phyloP scores from a whole-genome alignment of 140 eudicot genomes.

The Ambrosia hybrid region DNA sequence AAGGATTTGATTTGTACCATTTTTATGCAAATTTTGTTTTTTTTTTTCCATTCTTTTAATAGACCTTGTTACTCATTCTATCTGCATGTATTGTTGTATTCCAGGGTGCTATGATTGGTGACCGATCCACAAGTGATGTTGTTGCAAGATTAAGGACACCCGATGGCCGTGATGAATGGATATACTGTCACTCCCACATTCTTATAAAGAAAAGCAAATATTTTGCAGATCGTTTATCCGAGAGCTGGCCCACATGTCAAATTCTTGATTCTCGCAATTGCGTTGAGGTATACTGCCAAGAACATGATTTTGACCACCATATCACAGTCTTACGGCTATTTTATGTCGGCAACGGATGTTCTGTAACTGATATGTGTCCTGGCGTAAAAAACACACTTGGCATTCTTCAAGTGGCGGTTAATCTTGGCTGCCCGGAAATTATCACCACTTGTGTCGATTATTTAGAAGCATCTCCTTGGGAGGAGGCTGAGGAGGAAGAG shows the following conservation, averaged over 20 bases:
- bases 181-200: conserved; percentile 78
- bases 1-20: not conserved
- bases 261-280: conserved; percentile 97
- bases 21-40: not conserved
- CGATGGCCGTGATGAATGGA: conserved; percentile 90
- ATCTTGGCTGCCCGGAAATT: conserved; percentile 75
- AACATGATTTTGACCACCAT: conserved; percentile 70
- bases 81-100: not conserved
- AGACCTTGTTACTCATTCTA: not conserved
- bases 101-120: conserved; percentile 62
- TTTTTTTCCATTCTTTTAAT: not conserved
- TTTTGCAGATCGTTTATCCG: conserved; percentile 89
- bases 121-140: conserved; percentile 80
- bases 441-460: conserved; percentile 59
- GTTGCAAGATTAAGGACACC: conserved; percentile 85
- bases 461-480: conserved; percentile 96
- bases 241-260: conserved; percentile 92
- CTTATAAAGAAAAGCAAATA: conserved; percentile 71
- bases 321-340: conserved; percentile 71
- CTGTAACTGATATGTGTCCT: conserved; percentile 50
- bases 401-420: conserved; percentile 66
- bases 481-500: conserved; percentile 92
- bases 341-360: conserved; percentile 32
- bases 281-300: conserved; percentile 85
- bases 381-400: conserved; percentile 84